These are phyloP conservation scores for Chlamydomonas asymmetrica DNA, from an alignment of 139 green algal species.

Conservation along the genomic window DNA sequence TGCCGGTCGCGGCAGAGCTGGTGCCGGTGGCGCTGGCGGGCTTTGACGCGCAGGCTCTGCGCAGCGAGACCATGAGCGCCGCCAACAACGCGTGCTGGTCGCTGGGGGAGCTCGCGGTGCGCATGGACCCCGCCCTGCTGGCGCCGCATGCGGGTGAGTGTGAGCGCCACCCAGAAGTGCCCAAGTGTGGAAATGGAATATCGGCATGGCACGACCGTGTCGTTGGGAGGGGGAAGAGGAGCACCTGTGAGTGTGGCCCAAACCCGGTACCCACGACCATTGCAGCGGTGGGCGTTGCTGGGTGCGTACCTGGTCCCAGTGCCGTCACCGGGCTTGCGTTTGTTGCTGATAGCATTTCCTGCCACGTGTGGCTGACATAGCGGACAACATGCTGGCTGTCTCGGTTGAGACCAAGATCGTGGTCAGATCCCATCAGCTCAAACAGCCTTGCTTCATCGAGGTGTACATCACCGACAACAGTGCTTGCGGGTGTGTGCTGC, in stretches of 20 bases:
- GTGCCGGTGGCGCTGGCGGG: slow-evolving; percentile 29
- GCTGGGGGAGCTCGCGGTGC: slow-evolving; percentile 85
- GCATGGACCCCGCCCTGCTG: slow-evolving; percentile 61
- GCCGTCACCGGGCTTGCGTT: slow-evolving; percentile 14
- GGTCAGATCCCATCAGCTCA: too few relatives aligned
- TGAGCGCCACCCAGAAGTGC: background rate
- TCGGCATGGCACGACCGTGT: background rate
- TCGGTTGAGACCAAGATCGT: too few relatives aligned
- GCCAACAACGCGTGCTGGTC: slow-evolving; percentile 97
- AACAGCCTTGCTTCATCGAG: too few relatives aligned
- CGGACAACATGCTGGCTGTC: too few relatives aligned
- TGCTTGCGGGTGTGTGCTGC: too few relatives aligned
- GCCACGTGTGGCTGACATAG: too few relatives aligned
- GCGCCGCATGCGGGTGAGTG: slow-evolving; percentile 13
- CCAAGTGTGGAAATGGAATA: background rate
- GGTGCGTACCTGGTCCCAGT: too few relatives aligned
- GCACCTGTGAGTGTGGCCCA: too few relatives aligned
- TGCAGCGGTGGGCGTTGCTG: too few relatives aligned
- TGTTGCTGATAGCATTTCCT: slow-evolving; percentile 1
- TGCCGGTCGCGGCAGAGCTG: slow-evolving; percentile 44
- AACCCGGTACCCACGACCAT: too few relatives aligned
- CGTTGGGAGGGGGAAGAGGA: background rate
- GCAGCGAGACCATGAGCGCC: slow-evolving; percentile 53
- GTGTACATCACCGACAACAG: too few relatives aligned
- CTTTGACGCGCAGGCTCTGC: slow-evolving; percentile 40